A percentile compares a stretch with the other conserved stretches of the same genome.
Evolutionary conservation across 768 basidiomycete species (phyloP).

Genomic region (Mycena maculata): DNA sequence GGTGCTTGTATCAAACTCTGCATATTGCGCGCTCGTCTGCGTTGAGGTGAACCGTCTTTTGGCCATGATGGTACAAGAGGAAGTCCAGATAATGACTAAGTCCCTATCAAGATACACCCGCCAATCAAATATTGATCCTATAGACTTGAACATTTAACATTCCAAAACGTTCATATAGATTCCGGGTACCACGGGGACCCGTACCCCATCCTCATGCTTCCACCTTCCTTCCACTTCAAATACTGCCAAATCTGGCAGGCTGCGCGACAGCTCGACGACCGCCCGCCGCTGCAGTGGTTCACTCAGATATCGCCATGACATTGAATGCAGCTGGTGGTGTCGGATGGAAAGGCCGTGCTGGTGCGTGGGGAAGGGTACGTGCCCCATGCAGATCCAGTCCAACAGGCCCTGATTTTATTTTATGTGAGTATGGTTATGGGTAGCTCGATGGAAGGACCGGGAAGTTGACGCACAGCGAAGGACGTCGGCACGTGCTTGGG

Average conservation of each 20-base stretch:
- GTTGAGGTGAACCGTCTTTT: conserved; percentile 11
- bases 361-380: neutral
- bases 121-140: neutral
- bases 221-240: too few species aligned
- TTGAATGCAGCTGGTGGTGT: neutral
- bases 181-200: too few species aligned
- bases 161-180: neutral
- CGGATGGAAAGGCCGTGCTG: neutral
- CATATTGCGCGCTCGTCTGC: conserved; percentile 22
- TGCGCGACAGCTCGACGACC: neutral
- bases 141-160: neutral
- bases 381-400: neutral
- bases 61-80: neutral
- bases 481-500: neutral
- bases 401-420: neutral
- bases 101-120: neutral
- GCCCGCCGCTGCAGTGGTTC: neutral
- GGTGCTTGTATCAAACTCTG: conserved; percentile 4
- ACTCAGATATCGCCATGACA: too few species aligned
- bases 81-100: neutral
- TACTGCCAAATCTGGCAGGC: too few species aligned
- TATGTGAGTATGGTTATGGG: neutral
- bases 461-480: neutral
- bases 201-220: too few species aligned
- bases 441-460: too few species aligned